Evolutionary conservation across 2,329 filamentous ascomycete genomes (phyloP).

Genomic region (Alternaria rosae): DNA sequence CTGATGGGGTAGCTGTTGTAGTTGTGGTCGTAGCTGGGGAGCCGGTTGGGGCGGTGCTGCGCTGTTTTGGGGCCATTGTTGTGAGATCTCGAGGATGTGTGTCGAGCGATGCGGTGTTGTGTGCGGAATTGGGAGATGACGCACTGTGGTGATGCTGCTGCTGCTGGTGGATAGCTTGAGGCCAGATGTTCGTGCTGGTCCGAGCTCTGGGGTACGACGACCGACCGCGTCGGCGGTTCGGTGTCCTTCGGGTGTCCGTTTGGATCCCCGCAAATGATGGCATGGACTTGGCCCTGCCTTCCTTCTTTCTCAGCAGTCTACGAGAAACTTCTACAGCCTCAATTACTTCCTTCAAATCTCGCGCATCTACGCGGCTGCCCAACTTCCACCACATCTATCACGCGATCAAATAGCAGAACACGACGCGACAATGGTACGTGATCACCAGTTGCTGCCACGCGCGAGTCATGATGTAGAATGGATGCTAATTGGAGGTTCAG

Average conservation of each 20-base stretch:
- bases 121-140: background rate
- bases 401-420: background rate
- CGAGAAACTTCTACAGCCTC: background rate
- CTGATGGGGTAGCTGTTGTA: constrained; percentile 25
- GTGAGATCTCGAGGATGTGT: constrained; percentile 2
- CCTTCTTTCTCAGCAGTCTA: background rate
- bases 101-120: background rate
- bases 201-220: constrained; percentile 14
- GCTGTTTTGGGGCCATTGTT: constrained; percentile 46
- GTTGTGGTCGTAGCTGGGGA: constrained; percentile 23
- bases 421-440: background rate
- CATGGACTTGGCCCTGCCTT: constrained; percentile 3
- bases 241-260: constrained; percentile 20
- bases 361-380: background rate
- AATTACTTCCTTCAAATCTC: background rate
- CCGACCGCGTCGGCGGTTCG: constrained; percentile 4
- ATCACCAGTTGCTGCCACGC: background rate
- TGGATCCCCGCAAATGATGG: constrained; percentile 29
- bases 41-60: constrained; percentile 22
- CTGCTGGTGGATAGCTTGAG: constrained; percentile 28
- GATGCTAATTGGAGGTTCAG: constrained; percentile 14
- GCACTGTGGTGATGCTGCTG: constrained; percentile 13
- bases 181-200: constrained; percentile 31
- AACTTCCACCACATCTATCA: too few relatives aligned
- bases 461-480: constrained; percentile 7